Base-by-base conservation (phyloP, 768 basidiomycete genomes). In the Tulasnella sp. region DNA sequence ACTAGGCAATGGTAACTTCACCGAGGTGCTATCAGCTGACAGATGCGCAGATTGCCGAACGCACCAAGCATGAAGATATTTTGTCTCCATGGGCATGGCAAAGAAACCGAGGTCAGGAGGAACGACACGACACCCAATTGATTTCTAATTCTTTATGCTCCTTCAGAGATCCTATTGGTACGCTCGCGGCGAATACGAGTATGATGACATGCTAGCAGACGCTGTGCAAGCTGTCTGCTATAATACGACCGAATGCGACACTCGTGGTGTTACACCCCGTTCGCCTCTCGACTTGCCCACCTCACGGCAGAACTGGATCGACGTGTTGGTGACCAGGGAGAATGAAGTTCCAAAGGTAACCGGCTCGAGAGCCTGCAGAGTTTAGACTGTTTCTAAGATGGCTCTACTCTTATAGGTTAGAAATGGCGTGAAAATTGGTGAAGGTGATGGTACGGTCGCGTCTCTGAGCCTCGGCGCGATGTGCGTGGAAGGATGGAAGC, bases 401-500 rank as follows among this genome's bases (percentile, higher is more conserved):
- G n/a, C 44, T 39, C 2, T 11, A 20, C 46, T 20, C 35, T 20
- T 73, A 26, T 61, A 91, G 91, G 85, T 94, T 71, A 86, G 88
- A 74, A 94, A 93, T 80, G 96, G 96, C 15, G 94, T 98, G 75
- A 93, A 92, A 81, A 90, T 96, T 84, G 94, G 95, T 55, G 95
- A 98, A 85, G 97, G 96, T 10, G 98, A 99, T 83, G 97, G 98
- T 16, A 98, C 98, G 2, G 95, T 96, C 32, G 90, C 90, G 81
- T 84, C 95, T 57, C 82, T 96, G 44, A 94, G 93, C 80, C 86
- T 96, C 75, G 97, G 96, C 20, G 90, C 93, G n/a, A 98, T 99
- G 95, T 98, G 97, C 82, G 91, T 93, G 15, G 94, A 95, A 82
- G 97, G 96, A 9, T 98, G 96, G 97, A 93, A 93, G 83, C 87